Percentiles rank a stretch among this genome's conserved stretches.
phyloP scores from a whole-genome alignment of 176 grass and related monocot species.

The Zoysia pacifica region DNA sequence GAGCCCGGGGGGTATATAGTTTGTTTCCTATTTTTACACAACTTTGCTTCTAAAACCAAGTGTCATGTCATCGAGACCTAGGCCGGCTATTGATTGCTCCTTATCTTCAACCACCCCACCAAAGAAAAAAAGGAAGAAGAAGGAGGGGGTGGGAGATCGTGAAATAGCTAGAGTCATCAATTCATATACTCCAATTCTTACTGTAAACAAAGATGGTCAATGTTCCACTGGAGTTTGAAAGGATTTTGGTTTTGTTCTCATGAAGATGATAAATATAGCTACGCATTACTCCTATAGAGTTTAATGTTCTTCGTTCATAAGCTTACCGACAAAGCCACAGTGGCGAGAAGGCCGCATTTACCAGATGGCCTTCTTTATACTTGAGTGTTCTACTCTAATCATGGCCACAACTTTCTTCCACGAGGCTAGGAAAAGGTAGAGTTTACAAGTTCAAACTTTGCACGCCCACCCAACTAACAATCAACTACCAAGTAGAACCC shows the following conservation, averaged over 20 bases:
- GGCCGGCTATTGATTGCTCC: conserved; percentile 34
- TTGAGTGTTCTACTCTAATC: conserved; percentile 13
- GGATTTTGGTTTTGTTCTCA: neutral
- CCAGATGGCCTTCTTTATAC: conserved; percentile 11
- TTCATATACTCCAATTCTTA: neutral
- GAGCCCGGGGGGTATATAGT: too few species aligned
- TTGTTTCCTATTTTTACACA: neutral
- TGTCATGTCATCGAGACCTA: conserved; percentile 31
- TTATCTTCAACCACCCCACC: conserved; percentile 34
- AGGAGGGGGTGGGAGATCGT: neutral
- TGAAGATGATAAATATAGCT: neutral
- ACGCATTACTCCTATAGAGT: too few species aligned
- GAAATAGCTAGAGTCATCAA: too few species aligned
- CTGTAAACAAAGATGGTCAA: conserved; percentile 16
- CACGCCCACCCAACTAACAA: conserved; percentile 4
- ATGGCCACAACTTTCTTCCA: conserved; percentile 15
- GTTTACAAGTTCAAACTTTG: conserved; percentile 25
- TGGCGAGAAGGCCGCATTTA: conserved; percentile 37
- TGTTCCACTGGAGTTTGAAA: conserved; percentile 25
- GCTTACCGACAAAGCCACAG: conserved; percentile 35
- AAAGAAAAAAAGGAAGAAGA: neutral
- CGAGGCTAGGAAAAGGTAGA: conserved; percentile 30
- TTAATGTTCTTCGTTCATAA: conserved; percentile 12
- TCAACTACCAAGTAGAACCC: conserved; percentile 4
- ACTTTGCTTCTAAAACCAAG: conserved; percentile 17